Evolutionary conservation across 1,284 basidiomycete genomes (phyloP).

Genomic region (Leccinum colubrinum): DNA sequence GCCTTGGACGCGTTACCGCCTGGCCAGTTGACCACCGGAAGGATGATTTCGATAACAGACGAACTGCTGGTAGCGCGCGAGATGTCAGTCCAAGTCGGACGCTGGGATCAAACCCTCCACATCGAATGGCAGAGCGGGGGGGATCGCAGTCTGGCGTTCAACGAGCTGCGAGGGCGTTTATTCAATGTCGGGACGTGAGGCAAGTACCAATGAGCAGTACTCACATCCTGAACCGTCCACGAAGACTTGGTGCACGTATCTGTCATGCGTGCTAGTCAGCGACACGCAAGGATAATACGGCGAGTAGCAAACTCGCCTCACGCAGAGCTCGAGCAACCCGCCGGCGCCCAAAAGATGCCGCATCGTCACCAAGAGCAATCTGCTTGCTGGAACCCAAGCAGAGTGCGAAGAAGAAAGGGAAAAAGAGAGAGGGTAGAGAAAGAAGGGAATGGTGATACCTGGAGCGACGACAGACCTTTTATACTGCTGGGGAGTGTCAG

Average conservation of each 20-base stretch:
- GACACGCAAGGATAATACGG: background rate
- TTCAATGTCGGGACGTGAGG: background rate
- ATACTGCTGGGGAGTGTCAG: slow-evolving; percentile 7
- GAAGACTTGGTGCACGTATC: background rate
- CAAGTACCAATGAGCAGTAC: background rate
- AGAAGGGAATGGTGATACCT: background rate
- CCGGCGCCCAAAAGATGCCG: background rate
- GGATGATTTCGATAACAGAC: background rate
- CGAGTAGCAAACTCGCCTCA: background rate
- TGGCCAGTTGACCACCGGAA: background rate
- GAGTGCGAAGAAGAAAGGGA: slow-evolving; percentile 1
- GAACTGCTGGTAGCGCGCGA: background rate
- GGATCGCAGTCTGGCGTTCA: background rate
- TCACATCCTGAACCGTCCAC: slow-evolving; percentile 1
- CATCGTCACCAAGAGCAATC: slow-evolving; percentile 3
- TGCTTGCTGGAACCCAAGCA: slow-evolving; percentile 2
- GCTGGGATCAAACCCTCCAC: slow-evolving; percentile 1
- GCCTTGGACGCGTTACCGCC: background rate
- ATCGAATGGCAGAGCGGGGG: background rate
- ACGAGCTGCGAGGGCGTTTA: background rate
- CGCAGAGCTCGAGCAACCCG: background rate
- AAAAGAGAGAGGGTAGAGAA: background rate
- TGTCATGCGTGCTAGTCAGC: background rate
- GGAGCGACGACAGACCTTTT: slow-evolving; percentile 2
- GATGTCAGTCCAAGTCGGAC: background rate